Conservation (phyloP, 441 rosid species). For the Croton setiger region DNA sequence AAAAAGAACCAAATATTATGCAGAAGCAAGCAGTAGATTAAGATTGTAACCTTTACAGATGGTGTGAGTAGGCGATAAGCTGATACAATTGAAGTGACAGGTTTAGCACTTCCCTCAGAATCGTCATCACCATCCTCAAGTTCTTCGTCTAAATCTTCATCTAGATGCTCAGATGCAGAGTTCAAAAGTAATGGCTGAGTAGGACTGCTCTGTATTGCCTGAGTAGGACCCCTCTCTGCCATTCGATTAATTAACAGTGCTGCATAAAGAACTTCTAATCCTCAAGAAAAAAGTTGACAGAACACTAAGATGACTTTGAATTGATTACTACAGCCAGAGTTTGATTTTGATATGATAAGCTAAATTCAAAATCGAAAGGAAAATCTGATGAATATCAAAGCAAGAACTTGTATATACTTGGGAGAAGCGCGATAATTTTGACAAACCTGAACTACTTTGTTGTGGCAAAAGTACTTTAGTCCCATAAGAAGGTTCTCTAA, state of each 20-base stretch:
- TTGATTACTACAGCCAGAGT: background rate
- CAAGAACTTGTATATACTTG: background rate
- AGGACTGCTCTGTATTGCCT: conserved; percentile 69
- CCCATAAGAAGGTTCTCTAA: conserved; percentile 67
- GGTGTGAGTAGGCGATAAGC: conserved; percentile 90
- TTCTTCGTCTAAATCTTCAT: conserved; percentile 49
- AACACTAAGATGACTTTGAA: background rate
- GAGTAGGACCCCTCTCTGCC: conserved; percentile 61
- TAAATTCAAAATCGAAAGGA: background rate
- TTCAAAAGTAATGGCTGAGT: conserved; percentile 59
- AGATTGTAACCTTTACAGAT: conserved; percentile 65
- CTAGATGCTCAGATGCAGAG: conserved; percentile 39
- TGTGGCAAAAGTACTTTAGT: conserved; percentile 37
- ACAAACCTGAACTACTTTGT: conserved; percentile 42
- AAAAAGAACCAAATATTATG: background rate
- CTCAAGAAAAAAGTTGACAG: background rate
- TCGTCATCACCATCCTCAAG: conserved; percentile 61
- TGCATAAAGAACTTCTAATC: conserved; percentile 17
- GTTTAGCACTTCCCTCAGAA: conserved; percentile 45
- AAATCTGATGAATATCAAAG: background rate
- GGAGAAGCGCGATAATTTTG: conserved; percentile 12
- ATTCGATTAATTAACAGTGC: conserved; percentile 37
- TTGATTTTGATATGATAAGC: background rate
- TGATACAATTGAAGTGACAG: conserved; percentile 61
- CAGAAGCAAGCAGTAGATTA: background rate